Base-by-base conservation (phyloP, 2,329 filamentous ascomycete species). In the Knoxdaviesia capensis region DNA sequence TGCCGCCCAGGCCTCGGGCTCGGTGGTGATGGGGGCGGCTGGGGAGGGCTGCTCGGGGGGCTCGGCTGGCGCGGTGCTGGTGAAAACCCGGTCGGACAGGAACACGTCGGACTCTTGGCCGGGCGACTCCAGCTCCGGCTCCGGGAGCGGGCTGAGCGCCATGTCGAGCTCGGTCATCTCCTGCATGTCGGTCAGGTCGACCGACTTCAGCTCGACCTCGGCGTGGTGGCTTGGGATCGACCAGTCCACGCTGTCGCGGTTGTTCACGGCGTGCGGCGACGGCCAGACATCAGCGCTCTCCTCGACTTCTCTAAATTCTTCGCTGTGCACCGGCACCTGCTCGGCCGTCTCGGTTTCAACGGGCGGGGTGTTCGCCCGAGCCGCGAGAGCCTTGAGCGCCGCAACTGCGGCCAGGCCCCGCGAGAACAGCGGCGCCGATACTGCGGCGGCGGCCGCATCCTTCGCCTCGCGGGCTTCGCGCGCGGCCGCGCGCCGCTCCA, bases 141-240 rank as follows among this genome's bases (percentile, higher is more conserved):
- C 6, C 9, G n/a, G 5, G 8, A 8, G 36, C 28, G 9, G 20
- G 7, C 7, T 38, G 36, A 3, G 36, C 7, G 28, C 11, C 30
- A 4, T 38, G 11, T 7, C 4, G 9, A 20, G 29, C 6, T 7
- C 10, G 35, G 10, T 36, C 36, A 8, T 38, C 6, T 7, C n/a
- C 20, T 5, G 11, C 36, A 29, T 11, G 36, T 28, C 6, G 7
- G 8, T 11, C 20, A 8, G 36, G 4, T 38, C 36, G 30, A 38
- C 11, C 36, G 36, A 29, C 20, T 11, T 38, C 7, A 29, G 36
- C 36, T 38, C 11, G 20, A 20, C 20, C 20, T 20, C 20, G 20
- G 20, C 20, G 36, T 38, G 36, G 30, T 29, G 5, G 36, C n/a
- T 86, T 51, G 76, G 80, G 0, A 79, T 77, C 2, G 77, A 71